A percentile compares a stretch with the other conserved stretches of the same genome.
Evolutionary conservation across 2,329 filamentous ascomycete genomes (phyloP).

Genomic region (Trichophyton rubrum): DNA sequence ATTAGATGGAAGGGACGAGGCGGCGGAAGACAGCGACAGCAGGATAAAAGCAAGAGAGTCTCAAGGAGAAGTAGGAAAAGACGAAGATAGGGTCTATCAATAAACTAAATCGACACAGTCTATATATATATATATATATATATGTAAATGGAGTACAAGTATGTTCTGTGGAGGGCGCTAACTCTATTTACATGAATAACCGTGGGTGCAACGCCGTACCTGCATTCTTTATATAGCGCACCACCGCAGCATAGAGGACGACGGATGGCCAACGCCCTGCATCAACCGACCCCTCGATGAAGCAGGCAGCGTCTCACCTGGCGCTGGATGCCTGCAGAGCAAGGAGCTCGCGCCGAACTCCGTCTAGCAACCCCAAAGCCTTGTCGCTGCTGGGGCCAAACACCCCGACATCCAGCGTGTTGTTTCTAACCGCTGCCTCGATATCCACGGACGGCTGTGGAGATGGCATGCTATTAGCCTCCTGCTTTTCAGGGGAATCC

Average conservation of each 20-base stretch:
- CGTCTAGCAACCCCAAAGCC: constrained; percentile 12
- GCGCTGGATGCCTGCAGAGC: background rate
- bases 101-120: background rate
- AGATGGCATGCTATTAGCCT: constrained; percentile 13
- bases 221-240: background rate
- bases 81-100: background rate
- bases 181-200: background rate
- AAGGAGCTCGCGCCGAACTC: constrained; percentile 14
- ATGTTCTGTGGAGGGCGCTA: background rate
- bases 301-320: background rate
- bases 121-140: background rate
- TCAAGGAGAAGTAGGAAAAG: background rate
- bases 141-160: background rate
- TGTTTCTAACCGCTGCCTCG: constrained; percentile 40
- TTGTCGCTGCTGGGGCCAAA: constrained; percentile 33
- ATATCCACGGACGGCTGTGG: constrained; percentile 42
- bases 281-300: background rate
- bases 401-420: constrained; percentile 41
- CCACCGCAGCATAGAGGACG: background rate
- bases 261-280: background rate
- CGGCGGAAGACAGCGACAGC: background rate
- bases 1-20: background rate
- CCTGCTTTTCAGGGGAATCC: background rate
- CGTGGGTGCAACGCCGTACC: background rate
- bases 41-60: background rate